Evolutionary conservation across 1,284 basidiomycete species (phyloP).

Genomic region (Cryptococcus sp.): DNA sequence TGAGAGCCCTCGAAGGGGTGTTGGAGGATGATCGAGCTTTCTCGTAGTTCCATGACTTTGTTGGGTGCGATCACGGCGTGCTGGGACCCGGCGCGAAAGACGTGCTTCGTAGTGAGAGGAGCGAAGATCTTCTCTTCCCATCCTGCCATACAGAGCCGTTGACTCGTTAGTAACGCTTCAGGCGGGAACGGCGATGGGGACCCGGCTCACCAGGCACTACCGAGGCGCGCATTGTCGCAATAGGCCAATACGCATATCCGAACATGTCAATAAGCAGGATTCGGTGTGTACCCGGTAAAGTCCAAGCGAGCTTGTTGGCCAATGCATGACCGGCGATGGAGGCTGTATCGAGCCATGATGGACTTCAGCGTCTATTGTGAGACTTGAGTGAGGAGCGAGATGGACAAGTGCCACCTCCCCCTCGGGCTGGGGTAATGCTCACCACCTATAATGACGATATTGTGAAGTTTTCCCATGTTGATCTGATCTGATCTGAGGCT

Average conservation of each 20-base stretch:
- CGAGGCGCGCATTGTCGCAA: slow-evolving; percentile 50
- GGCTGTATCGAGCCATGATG: slow-evolving; percentile 10
- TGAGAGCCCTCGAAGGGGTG: slow-evolving; percentile 47
- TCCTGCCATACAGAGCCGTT: slow-evolving; percentile 23
- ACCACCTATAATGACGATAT: slow-evolving; percentile 43
- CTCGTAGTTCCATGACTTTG: slow-evolving; percentile 47
- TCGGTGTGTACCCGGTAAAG: slow-evolving; percentile 48
- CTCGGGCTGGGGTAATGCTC: too few relatives aligned
- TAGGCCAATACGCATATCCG: slow-evolving; percentile 47
- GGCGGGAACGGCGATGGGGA: background rate
- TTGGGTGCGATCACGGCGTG: slow-evolving; percentile 45
- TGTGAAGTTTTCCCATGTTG: slow-evolving; percentile 16
- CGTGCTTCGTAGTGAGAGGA: slow-evolving; percentile 35
- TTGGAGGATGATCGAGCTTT: slow-evolving; percentile 44
- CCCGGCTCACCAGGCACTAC: slow-evolving; percentile 50
- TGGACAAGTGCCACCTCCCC: too few relatives aligned
- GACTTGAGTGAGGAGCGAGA: background rate
- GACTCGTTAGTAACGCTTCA: background rate
- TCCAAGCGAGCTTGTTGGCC: slow-evolving; percentile 42
- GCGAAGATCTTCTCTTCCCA: slow-evolving; percentile 51
- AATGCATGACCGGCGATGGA: slow-evolving; percentile 40
- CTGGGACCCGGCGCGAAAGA: slow-evolving; percentile 42
- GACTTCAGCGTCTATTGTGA: slow-evolving; percentile 9
- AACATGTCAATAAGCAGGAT: slow-evolving; percentile 54
- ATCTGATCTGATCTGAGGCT: background rate